phyloP scores from a whole-genome alignment of 306 rosid species.

The Calophaca sinica region DNA sequence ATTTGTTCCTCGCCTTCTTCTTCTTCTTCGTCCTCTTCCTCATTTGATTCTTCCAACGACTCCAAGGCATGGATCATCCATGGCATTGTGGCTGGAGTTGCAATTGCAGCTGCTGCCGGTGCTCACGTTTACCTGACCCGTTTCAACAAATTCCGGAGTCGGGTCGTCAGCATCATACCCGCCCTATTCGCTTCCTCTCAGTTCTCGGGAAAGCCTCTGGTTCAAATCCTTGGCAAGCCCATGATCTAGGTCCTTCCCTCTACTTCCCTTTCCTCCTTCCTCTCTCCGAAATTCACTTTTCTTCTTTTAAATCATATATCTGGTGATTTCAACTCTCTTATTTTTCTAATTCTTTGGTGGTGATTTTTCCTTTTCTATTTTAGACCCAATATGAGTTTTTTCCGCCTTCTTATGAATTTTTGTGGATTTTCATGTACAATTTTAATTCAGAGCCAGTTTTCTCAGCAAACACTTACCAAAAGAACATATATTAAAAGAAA shows the following conservation, averaged over 20 bases:
- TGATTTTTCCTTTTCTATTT: no score
- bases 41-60: slow-evolving; percentile 59
- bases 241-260: slow-evolving; percentile 80
- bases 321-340: no score
- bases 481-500: no score
- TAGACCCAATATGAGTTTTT: no score
- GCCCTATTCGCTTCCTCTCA: slow-evolving; percentile 92
- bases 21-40: slow-evolving; percentile 53
- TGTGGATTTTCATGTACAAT: no score
- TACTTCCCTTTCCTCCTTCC: no score
- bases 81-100: slow-evolving; percentile 75
- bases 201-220: slow-evolving; percentile 87
- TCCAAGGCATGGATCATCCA: slow-evolving; percentile 77
- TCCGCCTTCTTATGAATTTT: no score
- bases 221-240: slow-evolving; percentile 91
- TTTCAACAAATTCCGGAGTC: slow-evolving; percentile 71
- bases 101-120: slow-evolving; percentile 77
- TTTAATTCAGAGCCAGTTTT: no score
- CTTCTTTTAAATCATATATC: no score
- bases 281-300: background rate
- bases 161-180: slow-evolving; percentile 91
- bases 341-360: no score
- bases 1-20: slow-evolving; percentile 49
- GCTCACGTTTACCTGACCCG: slow-evolving; percentile 69
- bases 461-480: no score